These are phyloP conservation scores for Xylaria castorea DNA, from an alignment of 495 filamentous ascomycete genomes.

Conservation along the genomic window DNA sequence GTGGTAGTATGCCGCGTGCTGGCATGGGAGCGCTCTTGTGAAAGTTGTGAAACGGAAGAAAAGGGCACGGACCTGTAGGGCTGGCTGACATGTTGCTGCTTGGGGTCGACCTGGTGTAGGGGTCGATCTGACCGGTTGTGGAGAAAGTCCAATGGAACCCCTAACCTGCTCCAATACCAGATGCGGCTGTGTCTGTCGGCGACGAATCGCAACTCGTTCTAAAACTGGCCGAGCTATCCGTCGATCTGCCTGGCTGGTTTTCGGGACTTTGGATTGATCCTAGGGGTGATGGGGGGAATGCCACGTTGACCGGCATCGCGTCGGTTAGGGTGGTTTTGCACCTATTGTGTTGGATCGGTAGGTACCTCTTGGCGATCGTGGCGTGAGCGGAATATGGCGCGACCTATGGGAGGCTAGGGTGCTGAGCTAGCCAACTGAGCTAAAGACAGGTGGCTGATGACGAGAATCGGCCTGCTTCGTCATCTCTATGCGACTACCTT, in stretches of 20 bases:
- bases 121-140: conserved; percentile 19
- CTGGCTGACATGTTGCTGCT: conserved; percentile 7
- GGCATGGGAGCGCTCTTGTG: conserved; percentile 1
- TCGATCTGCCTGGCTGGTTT: conserved; percentile 3
- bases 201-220: not conserved
- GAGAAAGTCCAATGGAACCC: conserved; percentile 23
- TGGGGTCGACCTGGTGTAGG: not conserved
- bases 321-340: conserved; percentile 6
- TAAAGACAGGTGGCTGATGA: not conserved
- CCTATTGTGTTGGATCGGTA: not conserved
- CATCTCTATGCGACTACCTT: not conserved
- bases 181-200: conserved; percentile 10
- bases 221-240: conserved; percentile 15
- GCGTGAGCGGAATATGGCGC: conserved; percentile 6
- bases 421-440: not conserved
- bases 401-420: not conserved
- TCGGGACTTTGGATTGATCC: conserved; percentile 11
- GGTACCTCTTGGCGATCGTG: conserved; percentile 21
- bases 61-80: conserved; percentile 8
- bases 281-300: not conserved
- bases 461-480: not conserved
- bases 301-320: conserved; percentile 23
- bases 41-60: conserved; percentile 14
- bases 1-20: not conserved
- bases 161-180: not conserved